Evolutionary conservation across 306 rosid species (phyloP), one percentile per base, ranked within the genome.

Genomic region (Bauhinia variegata): DNA sequence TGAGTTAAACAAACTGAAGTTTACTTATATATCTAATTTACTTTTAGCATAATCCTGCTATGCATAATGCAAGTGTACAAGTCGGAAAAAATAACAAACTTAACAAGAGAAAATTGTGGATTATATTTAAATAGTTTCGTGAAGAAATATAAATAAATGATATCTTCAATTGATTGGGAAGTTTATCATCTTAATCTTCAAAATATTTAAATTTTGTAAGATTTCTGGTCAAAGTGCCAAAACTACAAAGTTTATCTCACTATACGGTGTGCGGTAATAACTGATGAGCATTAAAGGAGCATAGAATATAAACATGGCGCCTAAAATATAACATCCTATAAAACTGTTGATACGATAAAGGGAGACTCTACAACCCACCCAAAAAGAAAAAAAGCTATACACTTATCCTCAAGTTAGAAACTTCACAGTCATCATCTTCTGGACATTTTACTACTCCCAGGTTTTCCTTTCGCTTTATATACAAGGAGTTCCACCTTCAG

Each of bases 371-470:
- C 33, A 53, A 48, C 60, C 70, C n/a, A n/a, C n/a, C n/a, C n/a
- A n/a, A n/a, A 55, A 55, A 62, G 31, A 54, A 62, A 75, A 71
- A 37, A 70, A 79, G 71, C 91, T 85, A 79, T 85, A 83, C 81
- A 81, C 82, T 75, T 58, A 55, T 65, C 78, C 75, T 65, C 55
- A 28, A 42, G 76, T 71, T 54, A 80, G 65, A 71, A 67, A 77
- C 70, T 68, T 63, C 30, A 37, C 2, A 32, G 49, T 42, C 72
- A 71, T 65, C 50, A 39, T 58, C 78, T 68, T 72, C 78, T 19
- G 64, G 60, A 63, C 66, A 70, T 73, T 58, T 71, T 60, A 47
- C 78, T 60, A 54, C 69, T 62, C 75, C 73, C 5, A 54, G 49
- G 55, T 60, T 58, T 73, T 71, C 75, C 48, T 72, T 59, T 60